phyloP scores from a whole-genome alignment of 1,284 basidiomycete genomes.

The Cryptococcus sp. region DNA sequence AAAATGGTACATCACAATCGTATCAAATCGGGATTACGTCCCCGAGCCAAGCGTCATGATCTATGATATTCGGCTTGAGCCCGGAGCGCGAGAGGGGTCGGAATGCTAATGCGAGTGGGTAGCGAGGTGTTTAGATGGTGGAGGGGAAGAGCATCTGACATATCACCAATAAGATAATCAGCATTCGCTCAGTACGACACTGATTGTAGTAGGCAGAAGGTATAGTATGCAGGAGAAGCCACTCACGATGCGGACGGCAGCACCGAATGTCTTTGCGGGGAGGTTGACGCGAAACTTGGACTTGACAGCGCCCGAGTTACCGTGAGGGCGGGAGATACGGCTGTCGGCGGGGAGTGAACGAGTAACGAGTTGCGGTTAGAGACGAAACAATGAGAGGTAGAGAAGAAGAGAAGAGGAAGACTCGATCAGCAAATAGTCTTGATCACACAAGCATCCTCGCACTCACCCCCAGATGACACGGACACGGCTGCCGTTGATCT shows the following conservation, averaged over 20 bases:
- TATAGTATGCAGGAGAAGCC: slow-evolving; percentile 32
- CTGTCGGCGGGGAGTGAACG: slow-evolving; percentile 51
- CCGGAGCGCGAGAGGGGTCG: background rate
- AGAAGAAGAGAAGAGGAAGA: no score
- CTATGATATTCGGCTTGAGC: background rate
- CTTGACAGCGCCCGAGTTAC: slow-evolving; percentile 94
- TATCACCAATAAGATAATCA: slow-evolving; percentile 6
- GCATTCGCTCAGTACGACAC: background rate
- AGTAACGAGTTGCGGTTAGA: background rate
- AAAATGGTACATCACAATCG: slow-evolving; percentile 32
- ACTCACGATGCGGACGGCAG: slow-evolving; percentile 86
- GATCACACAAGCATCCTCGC: background rate
- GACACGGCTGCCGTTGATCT: slow-evolving; percentile 87
- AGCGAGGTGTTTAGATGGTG: slow-evolving; percentile 48
- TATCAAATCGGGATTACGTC: slow-evolving; percentile 16
- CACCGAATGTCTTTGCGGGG: slow-evolving; percentile 93
- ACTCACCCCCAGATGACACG: slow-evolving; percentile 93
- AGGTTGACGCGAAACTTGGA: slow-evolving; percentile 97
- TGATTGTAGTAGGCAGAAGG: background rate
- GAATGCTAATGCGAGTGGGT: slow-evolving; percentile 2
- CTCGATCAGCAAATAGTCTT: no score
- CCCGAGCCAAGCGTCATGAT: no score
- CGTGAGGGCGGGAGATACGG: slow-evolving; percentile 89
- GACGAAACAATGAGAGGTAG: no score
- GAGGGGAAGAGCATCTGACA: slow-evolving; percentile 55